Conservation (phyloP, 306 rosid genomes). For the Spatholobus suberectus region DNA sequence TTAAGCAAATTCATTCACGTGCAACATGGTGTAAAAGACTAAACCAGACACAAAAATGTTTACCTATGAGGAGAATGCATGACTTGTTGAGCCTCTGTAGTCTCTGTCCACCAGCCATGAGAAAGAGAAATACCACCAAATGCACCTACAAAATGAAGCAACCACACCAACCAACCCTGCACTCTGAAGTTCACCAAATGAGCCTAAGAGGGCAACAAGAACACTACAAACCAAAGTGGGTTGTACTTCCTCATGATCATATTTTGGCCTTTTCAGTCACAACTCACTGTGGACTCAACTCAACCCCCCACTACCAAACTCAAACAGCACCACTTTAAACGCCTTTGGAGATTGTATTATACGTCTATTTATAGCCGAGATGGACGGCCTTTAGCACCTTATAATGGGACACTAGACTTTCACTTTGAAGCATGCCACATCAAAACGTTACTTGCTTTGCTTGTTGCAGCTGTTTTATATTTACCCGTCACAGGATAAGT, state of each 20-base stretch:
- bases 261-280: constrained; percentile 18
- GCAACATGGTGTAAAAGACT: neutral
- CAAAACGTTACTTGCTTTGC: constrained; percentile 7
- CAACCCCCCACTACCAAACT: constrained; percentile 3
- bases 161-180: constrained; percentile 21
- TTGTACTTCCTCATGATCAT: constrained; percentile 35
- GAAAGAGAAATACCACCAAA: constrained; percentile 20
- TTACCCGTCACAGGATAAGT: constrained; percentile 1
- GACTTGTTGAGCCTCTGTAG: constrained; percentile 60
- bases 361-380: constrained; percentile 37
- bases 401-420: constrained; percentile 62
- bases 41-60: neutral
- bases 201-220: constrained; percentile 35
- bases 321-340: neutral
- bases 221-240: constrained; percentile 4
- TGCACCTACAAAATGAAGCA: neutral
- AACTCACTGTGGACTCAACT: neutral
- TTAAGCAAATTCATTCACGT: neutral
- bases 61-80: constrained; percentile 92
- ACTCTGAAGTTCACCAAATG: constrained; percentile 2
- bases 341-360: constrained; percentile 14
- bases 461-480: neutral
- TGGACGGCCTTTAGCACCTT: constrained; percentile 38
- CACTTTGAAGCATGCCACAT: constrained; percentile 41
- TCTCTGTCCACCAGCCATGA: constrained; percentile 59